Evolutionary conservation across 176 grass and related monocot genomes (phyloP).

Genomic region (Alloteropsis semialata): DNA sequence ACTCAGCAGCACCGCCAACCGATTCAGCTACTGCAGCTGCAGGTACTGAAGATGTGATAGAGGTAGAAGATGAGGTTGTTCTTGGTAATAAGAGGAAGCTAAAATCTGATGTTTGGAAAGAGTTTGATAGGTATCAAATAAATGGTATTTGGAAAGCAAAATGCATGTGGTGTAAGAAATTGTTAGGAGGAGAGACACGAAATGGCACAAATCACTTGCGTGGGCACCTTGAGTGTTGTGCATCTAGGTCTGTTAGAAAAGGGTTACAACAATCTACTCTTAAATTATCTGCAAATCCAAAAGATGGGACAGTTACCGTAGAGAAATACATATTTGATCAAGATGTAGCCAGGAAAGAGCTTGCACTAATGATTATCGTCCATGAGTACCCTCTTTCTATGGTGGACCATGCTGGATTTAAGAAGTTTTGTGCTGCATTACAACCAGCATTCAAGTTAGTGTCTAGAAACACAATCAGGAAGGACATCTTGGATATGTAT

Average conservation of each 20-base stretch:
- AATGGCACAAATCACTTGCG: not conserved
- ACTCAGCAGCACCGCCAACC: not conserved
- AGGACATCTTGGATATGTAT: no score
- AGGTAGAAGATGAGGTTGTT: not conserved
- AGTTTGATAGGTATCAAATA: not conserved
- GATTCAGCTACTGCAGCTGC: not conserved
- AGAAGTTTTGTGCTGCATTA: not conserved
- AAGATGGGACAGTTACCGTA: not conserved
- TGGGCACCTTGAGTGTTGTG: not conserved
- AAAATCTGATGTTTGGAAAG: not conserved
- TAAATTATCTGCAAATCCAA: not conserved
- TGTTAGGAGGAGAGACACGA: not conserved
- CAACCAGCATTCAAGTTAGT: not conserved
- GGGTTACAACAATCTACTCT: not conserved
- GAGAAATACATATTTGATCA: no score
- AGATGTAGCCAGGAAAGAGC: no score
- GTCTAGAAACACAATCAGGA: not conserved
- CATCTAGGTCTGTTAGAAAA: not conserved
- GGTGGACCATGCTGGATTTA: not conserved
- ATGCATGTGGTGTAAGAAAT: not conserved
- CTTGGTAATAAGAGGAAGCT: not conserved
- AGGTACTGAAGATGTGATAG: not conserved
- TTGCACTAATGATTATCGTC: not conserved
- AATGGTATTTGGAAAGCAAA: not conserved
- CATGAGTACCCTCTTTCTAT: not conserved